Percentiles rank a stretch among this genome's conserved stretches.
These are phyloP conservation scores for Microdochium trichocladiopsis DNA, from an alignment of 2,329 filamentous ascomycete species.

Conservation along the genomic window DNA sequence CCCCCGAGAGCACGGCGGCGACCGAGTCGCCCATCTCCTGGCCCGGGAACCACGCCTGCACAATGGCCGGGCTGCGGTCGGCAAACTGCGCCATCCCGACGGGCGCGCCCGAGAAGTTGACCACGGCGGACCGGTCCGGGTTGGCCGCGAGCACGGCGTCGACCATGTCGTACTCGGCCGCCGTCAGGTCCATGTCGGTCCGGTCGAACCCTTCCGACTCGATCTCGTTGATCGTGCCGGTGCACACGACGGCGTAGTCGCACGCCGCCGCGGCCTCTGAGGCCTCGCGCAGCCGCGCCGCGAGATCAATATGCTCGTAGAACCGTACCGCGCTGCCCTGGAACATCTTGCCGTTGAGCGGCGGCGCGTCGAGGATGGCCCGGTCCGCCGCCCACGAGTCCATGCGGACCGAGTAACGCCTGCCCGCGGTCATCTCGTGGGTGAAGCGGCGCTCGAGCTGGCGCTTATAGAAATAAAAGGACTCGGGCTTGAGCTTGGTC, in stretches of 20 bases:
- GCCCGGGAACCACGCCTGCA: no score
- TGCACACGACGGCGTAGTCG: slow-evolving; percentile 61
- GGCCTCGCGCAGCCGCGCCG: slow-evolving; percentile 38
- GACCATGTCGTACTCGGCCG: slow-evolving; percentile 56
- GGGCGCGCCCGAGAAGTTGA: slow-evolving; percentile 57
- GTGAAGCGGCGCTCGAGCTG: slow-evolving; percentile 21
- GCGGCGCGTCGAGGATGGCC: slow-evolving; percentile 39
- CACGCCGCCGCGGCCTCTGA: slow-evolving; percentile 53
- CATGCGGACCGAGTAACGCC: neutral
- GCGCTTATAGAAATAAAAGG: slow-evolving; percentile 61
- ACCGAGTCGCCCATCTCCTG: slow-evolving; percentile 64
- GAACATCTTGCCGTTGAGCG: slow-evolving; percentile 65
- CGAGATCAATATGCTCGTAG: slow-evolving; percentile 53
- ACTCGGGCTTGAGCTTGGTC: slow-evolving; percentile 60
- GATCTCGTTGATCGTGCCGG: slow-evolving; percentile 68
- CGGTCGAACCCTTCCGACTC: slow-evolving; percentile 70
- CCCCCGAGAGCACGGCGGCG: slow-evolving; percentile 59
- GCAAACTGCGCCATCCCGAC: slow-evolving; percentile 64
- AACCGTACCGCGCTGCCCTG: slow-evolving; percentile 61
- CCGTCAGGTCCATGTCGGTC: slow-evolving; percentile 52
- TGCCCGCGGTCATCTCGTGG: neutral
- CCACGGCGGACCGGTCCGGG: slow-evolving; percentile 59
- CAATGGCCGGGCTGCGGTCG: slow-evolving; percentile 53
- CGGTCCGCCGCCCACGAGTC: neutral
- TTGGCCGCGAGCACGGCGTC: slow-evolving; percentile 57